Conservation (phyloP, 2,329 filamentous ascomycete genomes). For the Talaromyces rugulosus region DNA sequence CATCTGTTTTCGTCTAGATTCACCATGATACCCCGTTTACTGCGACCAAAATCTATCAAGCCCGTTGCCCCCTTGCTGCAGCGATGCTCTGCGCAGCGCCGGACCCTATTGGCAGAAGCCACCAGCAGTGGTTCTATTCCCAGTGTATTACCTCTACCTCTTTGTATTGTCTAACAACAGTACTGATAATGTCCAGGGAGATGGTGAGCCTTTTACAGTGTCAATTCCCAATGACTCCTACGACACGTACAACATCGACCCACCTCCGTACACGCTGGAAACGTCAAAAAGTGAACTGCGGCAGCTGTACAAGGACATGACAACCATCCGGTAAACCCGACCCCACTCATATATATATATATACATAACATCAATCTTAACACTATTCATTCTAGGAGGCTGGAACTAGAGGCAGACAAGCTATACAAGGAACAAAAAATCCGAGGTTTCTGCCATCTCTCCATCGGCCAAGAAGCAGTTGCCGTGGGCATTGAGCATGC, state of each 20-base stretch:
- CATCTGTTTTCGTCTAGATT: background rate
- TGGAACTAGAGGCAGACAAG: conserved; percentile 95
- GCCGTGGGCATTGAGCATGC: conserved; percentile 90
- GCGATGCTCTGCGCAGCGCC: background rate
- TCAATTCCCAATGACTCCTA: conserved; percentile 92
- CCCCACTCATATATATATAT: conserved; percentile 5
- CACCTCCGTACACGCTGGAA: conserved; percentile 80
- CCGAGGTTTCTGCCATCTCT: conserved; percentile 95
- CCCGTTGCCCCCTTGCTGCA: background rate
- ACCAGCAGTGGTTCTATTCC: background rate
- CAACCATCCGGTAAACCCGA: conserved; percentile 68
- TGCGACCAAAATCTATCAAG: background rate
- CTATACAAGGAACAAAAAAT: conserved; percentile 99
- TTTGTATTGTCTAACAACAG: background rate
- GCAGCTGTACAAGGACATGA: conserved; percentile 97
- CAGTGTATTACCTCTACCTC: background rate
- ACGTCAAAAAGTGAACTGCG: conserved; percentile 93
- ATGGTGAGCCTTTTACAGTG: conserved; percentile 82
- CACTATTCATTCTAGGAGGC: conserved; percentile 59
- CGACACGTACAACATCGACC: conserved; percentile 96
- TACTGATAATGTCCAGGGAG: conserved; percentile 57
- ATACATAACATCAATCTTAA: background rate
- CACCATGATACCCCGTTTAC: background rate
- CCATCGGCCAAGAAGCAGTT: conserved; percentile 92
- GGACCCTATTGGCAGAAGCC: background rate